Evolutionary conservation across 2,329 filamentous ascomycete species (phyloP).

Genomic region (Microcyclospora tardicrescens): DNA sequence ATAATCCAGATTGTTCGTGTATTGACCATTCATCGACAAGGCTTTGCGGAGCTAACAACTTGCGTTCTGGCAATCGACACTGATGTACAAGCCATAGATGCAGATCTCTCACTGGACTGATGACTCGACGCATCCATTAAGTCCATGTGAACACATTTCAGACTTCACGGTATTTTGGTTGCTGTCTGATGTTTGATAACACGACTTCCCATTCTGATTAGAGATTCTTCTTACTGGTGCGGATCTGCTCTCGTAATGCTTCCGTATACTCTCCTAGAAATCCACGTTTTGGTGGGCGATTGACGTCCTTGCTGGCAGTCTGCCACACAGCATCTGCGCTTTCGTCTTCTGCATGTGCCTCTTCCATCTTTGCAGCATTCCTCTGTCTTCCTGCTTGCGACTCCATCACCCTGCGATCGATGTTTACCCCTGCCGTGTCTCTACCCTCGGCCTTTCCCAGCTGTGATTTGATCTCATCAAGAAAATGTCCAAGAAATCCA

Average conservation of each 20-base stretch:
- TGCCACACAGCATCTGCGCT: conserved; percentile 1
- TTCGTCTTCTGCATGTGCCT: conserved; percentile 1
- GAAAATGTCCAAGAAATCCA: conserved; percentile 37
- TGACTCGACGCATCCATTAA: too few species aligned
- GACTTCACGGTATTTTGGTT: too few species aligned
- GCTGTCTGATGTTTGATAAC: too few species aligned
- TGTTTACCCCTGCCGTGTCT: conserved; percentile 9
- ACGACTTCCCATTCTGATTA: too few species aligned
- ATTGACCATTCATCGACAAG: too few species aligned
- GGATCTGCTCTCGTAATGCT: conserved; percentile 18
- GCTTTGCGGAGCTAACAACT: too few species aligned
- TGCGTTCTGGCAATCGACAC: too few species aligned
- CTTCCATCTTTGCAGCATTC: conserved; percentile 6
- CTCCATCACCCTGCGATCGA: conserved; percentile 9
- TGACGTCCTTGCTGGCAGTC: conserved; percentile 3
- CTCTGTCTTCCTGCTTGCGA: conserved; percentile 4
- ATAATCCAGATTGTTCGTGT: too few species aligned
- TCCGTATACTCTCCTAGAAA: conserved; percentile 20
- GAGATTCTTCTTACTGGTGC: conserved; percentile 5
- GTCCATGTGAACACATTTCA: too few species aligned
- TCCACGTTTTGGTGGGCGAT: conserved; percentile 3
- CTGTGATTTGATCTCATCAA: conserved; percentile 35
- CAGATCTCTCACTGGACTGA: too few species aligned
- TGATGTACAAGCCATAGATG: too few species aligned
- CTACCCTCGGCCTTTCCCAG: conserved; percentile 15